Evolutionary conservation across 2,329 filamentous ascomycete species (phyloP).

Genomic region (Gaeumannomyces tritici): DNA sequence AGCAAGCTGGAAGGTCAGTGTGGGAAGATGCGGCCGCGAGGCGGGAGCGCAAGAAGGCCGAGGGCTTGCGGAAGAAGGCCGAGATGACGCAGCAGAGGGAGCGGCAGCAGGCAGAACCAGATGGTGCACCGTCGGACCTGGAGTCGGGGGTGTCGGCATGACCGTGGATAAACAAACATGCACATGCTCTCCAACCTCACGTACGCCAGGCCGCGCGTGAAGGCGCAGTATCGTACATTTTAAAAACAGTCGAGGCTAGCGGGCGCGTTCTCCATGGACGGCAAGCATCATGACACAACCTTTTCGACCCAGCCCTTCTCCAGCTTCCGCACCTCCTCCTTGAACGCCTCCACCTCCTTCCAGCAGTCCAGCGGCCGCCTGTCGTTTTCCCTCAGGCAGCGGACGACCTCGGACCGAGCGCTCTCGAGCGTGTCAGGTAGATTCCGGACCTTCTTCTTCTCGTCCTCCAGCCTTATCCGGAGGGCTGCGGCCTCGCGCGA

Average conservation of each 20-base stretch:
- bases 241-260: background rate
- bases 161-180: background rate
- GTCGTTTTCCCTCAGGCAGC: conserved; percentile 77
- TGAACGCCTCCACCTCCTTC: conserved; percentile 85
- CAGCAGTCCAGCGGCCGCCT: conserved; percentile 87
- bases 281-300: conserved; percentile 46
- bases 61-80: conserved; percentile 33
- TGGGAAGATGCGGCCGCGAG: conserved; percentile 47
- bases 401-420: conserved; percentile 66
- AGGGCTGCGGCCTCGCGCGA: conserved; percentile 50
- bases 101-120: background rate
- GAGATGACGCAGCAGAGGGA: background rate
- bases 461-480: conserved; percentile 47
- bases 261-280: background rate
- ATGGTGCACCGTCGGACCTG: background rate
- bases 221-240: background rate
- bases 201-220: background rate
- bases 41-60: conserved; percentile 45
- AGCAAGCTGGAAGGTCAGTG: conserved; percentile 20
- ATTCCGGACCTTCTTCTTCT: conserved; percentile 57
- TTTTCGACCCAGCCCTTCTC: conserved; percentile 85
- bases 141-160: background rate
- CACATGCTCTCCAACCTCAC: background rate
- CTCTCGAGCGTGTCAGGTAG: conserved; percentile 63
- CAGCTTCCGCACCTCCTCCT: conserved; percentile 75